Conservation (phyloP, 140 eudicot species). For the Flaveria floridana region DNA sequence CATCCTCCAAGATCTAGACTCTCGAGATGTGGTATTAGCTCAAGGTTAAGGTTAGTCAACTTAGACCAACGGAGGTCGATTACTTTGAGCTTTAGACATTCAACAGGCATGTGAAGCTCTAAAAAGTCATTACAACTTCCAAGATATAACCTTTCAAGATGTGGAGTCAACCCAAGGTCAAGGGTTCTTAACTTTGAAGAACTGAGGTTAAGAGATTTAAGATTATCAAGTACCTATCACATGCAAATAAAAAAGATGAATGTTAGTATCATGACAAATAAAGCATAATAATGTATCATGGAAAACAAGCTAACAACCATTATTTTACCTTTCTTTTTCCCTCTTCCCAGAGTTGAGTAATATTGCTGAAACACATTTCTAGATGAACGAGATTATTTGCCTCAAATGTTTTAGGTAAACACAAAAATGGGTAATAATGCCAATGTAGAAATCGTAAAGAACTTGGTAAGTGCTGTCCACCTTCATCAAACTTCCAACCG, state of each 20-base stretch:
- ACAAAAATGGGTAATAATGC: not conserved
- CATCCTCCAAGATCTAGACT: slow-evolving; percentile 10
- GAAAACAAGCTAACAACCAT: not conserved
- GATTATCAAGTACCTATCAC: slow-evolving; percentile 19
- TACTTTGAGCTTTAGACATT: not conserved
- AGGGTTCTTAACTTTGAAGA: slow-evolving; percentile 15
- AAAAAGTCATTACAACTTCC: not conserved
- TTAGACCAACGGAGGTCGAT: not conserved
- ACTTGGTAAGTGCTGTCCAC: slow-evolving; percentile 14
- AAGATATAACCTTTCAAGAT: not conserved
- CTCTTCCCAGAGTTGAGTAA: slow-evolving; percentile 19
- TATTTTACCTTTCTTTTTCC: slow-evolving; percentile 16
- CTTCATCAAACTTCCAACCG: slow-evolving; percentile 2
- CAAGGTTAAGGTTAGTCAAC: slow-evolving; percentile 4
- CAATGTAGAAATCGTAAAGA: slow-evolving; percentile 21
- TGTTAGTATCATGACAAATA: not conserved
- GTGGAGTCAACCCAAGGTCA: slow-evolving; percentile 11
- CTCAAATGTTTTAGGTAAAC: slow-evolving; percentile 20
- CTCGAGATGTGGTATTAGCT: slow-evolving; percentile 1
- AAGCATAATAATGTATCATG: not conserved
- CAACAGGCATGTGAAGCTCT: not conserved
- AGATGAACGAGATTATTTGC: slow-evolving; percentile 22
- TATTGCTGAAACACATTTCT: not conserved
- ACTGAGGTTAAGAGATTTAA: slow-evolving; percentile 3
- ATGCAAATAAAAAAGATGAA: not conserved